Percentiles rank a stretch among this genome's conserved stretches.
Conservation (phyloP, 75 land plant genomes). For the Pinus albicaulis region DNA sequence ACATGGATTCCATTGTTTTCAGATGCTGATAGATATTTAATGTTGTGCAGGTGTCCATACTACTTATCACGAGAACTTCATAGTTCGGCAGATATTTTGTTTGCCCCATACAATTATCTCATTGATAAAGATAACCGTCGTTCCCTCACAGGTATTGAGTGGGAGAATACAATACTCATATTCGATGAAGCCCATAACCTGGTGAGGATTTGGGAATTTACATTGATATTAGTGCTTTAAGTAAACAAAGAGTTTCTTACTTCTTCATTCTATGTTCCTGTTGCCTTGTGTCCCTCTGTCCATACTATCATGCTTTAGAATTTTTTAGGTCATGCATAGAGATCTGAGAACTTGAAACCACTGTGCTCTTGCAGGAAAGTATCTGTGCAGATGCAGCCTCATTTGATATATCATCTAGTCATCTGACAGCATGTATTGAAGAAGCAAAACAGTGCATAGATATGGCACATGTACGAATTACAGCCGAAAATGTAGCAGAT, state of each 20-base stretch:
- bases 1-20: not conserved
- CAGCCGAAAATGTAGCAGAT: slow-evolving; percentile 57
- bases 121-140: slow-evolving; percentile 80
- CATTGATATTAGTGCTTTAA: slow-evolving; percentile 1
- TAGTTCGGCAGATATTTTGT: slow-evolving; percentile 79
- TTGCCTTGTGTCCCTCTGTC: not conserved
- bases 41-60: slow-evolving; percentile 85
- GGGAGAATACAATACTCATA: no score
- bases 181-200: no score
- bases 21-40: not conserved
- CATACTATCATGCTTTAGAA: not conserved
- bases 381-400: slow-evolving; percentile 99
- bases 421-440: slow-evolving; percentile 80
- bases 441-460: slow-evolving; percentile 90
- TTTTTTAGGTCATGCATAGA: not conserved
- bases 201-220: slow-evolving; percentile 31
- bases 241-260: not conserved
- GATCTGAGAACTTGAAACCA: not conserved
- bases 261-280: not conserved
- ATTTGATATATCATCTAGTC: slow-evolving; percentile 81
- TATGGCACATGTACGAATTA: slow-evolving; percentile 49
- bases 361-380: slow-evolving; percentile 66
- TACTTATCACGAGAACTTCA: slow-evolving; percentile 93
- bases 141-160: slow-evolving; percentile 30
- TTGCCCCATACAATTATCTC: slow-evolving; percentile 98